Percentiles rank a stretch among this genome's conserved stretches.
These are phyloP conservation scores for Primulina tabacum DNA, from an alignment of 257 asterid genomes.

Conservation along the genomic window DNA sequence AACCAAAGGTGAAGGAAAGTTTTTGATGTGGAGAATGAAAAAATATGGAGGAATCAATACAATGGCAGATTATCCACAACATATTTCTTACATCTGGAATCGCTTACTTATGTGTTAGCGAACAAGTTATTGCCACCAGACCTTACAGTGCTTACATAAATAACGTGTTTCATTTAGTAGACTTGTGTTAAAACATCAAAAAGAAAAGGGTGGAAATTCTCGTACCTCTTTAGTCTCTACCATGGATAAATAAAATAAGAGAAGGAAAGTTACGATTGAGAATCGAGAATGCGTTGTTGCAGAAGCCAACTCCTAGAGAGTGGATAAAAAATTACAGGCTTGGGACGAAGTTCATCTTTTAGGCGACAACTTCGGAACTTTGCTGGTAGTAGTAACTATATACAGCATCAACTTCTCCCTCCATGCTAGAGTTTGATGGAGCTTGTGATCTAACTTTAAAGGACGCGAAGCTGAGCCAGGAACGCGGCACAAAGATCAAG, in stretches of 20 bases:
- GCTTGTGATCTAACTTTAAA: slow-evolving; percentile 31
- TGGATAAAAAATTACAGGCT: slow-evolving; percentile 32
- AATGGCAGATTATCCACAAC: too few relatives aligned
- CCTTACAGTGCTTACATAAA: not conserved
- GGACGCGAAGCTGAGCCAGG: slow-evolving; percentile 87
- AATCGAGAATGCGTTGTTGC: slow-evolving; percentile 26
- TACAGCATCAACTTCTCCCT: slow-evolving; percentile 41
- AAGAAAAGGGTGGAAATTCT: slow-evolving; percentile 19
- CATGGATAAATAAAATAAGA: slow-evolving; percentile 14
- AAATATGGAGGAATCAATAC: too few relatives aligned
- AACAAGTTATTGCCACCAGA: too few relatives aligned
- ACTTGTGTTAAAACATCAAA: slow-evolving; percentile 21
- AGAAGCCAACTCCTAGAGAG: slow-evolving; percentile 38
- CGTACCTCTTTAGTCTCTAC: slow-evolving; percentile 17
- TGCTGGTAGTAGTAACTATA: slow-evolving; percentile 31
- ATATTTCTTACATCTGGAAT: too few relatives aligned
- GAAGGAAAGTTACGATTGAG: slow-evolving; percentile 14
- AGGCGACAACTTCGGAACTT: slow-evolving; percentile 29
- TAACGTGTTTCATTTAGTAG: slow-evolving; percentile 9
- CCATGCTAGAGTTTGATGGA: slow-evolving; percentile 19
- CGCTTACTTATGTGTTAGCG: too few relatives aligned
- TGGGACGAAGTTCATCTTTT: slow-evolving; percentile 38
- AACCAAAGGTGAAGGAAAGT: too few relatives aligned
- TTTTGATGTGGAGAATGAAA: too few relatives aligned
- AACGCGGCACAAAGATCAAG: slow-evolving; percentile 94